phyloP scores from a whole-genome alignment of 257 asterid genomes.

The Forsythia viridissima region DNA sequence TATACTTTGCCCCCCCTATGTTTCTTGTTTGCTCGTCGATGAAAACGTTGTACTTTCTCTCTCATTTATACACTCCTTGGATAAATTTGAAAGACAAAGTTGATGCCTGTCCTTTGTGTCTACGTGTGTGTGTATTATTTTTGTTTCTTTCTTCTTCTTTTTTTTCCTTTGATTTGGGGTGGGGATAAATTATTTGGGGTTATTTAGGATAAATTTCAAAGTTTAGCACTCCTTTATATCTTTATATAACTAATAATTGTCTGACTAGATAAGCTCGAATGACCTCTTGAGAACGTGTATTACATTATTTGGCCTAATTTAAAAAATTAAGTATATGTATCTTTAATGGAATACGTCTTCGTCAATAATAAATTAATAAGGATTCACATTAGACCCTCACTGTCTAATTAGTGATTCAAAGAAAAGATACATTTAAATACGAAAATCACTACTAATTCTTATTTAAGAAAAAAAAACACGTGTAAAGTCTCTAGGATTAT shows the following conservation, averaged over 20 bases:
- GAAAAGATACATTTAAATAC: too few species aligned
- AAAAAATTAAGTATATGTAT: too few species aligned
- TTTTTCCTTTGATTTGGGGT: background rate
- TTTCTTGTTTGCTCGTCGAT: conserved; percentile 37
- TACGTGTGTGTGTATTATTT: background rate
- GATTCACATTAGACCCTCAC: too few species aligned
- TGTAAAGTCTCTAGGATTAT: too few species aligned
- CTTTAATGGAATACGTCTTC: too few species aligned
- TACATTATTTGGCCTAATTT: too few species aligned
- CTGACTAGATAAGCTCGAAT: too few species aligned
- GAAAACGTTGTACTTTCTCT: conserved; percentile 43
- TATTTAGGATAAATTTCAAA: background rate
- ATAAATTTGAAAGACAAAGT: conserved; percentile 31
- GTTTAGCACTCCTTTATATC: background rate
- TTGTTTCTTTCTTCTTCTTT: background rate
- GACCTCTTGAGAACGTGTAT: background rate
- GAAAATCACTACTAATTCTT: too few species aligned
- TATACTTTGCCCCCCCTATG: conserved; percentile 24
- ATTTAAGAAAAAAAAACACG: too few species aligned
- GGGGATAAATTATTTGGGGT: background rate
- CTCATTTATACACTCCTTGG: conserved; percentile 31
- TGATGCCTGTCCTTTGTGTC: conserved; percentile 12
- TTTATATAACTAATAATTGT: background rate
- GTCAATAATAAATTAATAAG: too few species aligned
- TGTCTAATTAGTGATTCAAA: too few species aligned